phyloP scores from a whole-genome alignment of 306 rosid genomes.

The Senna siamea region DNA sequence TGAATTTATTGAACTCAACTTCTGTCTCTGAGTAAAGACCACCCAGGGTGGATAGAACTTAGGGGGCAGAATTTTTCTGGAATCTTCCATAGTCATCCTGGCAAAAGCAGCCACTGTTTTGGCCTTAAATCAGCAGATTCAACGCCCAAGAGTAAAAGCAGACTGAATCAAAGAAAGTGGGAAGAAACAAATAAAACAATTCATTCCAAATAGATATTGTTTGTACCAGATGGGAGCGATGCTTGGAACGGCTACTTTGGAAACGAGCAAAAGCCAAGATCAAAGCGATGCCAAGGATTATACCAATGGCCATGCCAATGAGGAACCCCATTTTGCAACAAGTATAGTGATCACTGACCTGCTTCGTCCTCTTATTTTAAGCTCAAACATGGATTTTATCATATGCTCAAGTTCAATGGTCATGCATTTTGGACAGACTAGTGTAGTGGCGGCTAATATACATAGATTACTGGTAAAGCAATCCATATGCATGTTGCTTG shows the following conservation, averaged over 20 bases:
- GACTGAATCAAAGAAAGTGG: neutral
- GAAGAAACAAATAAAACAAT: no score
- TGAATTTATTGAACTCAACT: no score
- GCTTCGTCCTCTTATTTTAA: no score
- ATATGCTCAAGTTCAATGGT: neutral
- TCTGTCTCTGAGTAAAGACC: conserved; percentile 74
- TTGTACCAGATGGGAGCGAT: conserved; percentile 74
- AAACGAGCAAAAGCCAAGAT: conserved; percentile 64
- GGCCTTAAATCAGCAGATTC: conserved; percentile 70
- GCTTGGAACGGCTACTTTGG: conserved; percentile 60
- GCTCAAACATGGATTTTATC: conserved; percentile 4
- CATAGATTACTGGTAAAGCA: neutral
- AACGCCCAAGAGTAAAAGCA: no score
- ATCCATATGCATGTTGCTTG: neutral
- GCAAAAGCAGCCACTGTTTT: conserved; percentile 71
- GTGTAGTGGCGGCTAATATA: conserved; percentile 4
- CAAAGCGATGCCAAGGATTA: conserved; percentile 63
- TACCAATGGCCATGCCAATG: conserved; percentile 65
- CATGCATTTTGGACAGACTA: conserved; percentile 23
- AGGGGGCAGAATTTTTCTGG: conserved; percentile 63
- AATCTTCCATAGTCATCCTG: conserved; percentile 80
- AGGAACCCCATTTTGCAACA: conserved; percentile 60
- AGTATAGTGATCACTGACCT: neutral
- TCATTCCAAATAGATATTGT: no score
- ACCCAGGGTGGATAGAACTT: conserved; percentile 84